Evolutionary conservation across 441 rosid genomes (phyloP).

Genomic region (Aquilaria agallochum): DNA sequence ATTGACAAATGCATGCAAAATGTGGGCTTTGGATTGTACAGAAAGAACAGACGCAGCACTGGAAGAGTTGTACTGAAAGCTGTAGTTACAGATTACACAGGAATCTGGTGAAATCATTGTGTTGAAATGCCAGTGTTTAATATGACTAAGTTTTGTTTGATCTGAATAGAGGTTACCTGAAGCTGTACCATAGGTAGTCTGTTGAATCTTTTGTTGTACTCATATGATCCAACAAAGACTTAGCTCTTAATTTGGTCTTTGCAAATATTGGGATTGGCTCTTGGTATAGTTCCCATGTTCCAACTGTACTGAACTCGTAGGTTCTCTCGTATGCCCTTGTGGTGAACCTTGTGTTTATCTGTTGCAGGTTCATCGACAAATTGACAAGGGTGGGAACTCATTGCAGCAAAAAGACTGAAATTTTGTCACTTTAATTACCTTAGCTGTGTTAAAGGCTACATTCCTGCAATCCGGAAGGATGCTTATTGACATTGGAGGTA

Average conservation of each 20-base stretch:
- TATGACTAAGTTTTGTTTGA: not conserved
- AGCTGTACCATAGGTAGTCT: constrained; percentile 85
- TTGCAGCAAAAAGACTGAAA: constrained; percentile 4
- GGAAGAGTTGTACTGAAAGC: constrained; percentile 41
- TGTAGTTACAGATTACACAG: constrained; percentile 22
- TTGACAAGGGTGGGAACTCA: not conserved
- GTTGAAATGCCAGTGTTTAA: constrained; percentile 7
- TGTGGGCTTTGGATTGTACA: constrained; percentile 57
- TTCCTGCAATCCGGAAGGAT: constrained; percentile 71
- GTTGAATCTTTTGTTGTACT: constrained; percentile 62
- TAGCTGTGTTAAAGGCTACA: constrained; percentile 58
- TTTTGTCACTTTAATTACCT: constrained; percentile 33
- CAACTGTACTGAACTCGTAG: constrained; percentile 30
- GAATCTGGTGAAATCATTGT: too few relatives aligned
- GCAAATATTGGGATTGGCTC: constrained; percentile 48
- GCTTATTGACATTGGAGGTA: constrained; percentile 62
- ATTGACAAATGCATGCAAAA: constrained; percentile 61
- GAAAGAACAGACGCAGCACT: constrained; percentile 36
- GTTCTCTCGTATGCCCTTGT: constrained; percentile 37
- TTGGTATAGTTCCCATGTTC: constrained; percentile 50
- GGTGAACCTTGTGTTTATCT: constrained; percentile 49
- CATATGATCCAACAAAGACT: constrained; percentile 57
- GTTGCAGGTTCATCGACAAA: constrained; percentile 15
- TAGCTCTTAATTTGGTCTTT: constrained; percentile 36
- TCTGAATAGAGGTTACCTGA: constrained; percentile 34